Conservation (phyloP, 2,329 filamentous ascomycete species). For the Neocatenulostroma microsporum region DNA sequence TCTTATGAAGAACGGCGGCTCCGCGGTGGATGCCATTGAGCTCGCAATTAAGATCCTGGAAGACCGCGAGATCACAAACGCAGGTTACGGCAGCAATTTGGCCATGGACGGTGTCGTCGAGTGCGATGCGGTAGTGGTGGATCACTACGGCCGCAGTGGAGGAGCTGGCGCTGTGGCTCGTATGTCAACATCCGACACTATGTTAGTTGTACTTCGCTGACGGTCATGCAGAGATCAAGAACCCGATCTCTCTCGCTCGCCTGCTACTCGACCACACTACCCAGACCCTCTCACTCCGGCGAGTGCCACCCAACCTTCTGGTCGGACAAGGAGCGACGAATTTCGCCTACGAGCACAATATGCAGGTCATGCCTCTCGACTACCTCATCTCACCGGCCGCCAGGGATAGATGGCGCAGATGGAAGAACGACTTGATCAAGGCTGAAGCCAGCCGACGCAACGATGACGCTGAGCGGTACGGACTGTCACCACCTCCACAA, state of each 20-base stretch:
- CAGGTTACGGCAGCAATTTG: constrained; percentile 91
- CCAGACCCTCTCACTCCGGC: constrained; percentile 68
- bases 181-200: constrained; percentile 44
- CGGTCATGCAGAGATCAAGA: constrained; percentile 64
- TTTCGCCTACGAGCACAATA: constrained; percentile 75
- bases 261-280: constrained; percentile 71
- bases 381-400: constrained; percentile 72
- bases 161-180: constrained; percentile 85
- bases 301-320: constrained; percentile 87
- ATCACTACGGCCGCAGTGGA: constrained; percentile 83
- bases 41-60: constrained; percentile 81
- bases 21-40: constrained; percentile 82
- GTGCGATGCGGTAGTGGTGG: constrained; percentile 88
- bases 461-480: constrained; percentile 16
- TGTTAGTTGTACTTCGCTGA: constrained; percentile 10
- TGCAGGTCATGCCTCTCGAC: constrained; percentile 66
- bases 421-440: constrained; percentile 62
- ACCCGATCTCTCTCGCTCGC: constrained; percentile 82
- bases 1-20: constrained; percentile 67
- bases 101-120: constrained; percentile 86
- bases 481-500: constrained; percentile 17
- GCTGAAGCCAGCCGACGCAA: constrained; percentile 45
- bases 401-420: constrained; percentile 68
- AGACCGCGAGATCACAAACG: constrained; percentile 92
- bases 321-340: constrained; percentile 76